Percentiles rank a stretch among this genome's conserved stretches.
Conservation (phyloP, 2,329 filamentous ascomycete genomes). For the Curvularia sp. region DNA sequence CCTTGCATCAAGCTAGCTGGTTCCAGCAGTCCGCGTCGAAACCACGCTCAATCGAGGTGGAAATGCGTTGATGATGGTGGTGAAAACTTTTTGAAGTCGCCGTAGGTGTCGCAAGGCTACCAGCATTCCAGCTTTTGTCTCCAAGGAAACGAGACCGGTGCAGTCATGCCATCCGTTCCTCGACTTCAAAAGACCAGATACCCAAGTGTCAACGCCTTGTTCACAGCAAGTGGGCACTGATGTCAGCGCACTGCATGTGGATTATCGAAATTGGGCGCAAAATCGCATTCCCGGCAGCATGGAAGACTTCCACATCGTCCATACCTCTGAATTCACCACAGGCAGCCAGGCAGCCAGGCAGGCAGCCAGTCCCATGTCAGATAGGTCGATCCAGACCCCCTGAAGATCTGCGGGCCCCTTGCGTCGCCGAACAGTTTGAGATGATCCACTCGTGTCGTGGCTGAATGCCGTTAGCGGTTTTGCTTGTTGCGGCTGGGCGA, state of each 20-base stretch:
- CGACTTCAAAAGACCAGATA: too few relatives aligned
- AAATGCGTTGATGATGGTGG: too few relatives aligned
- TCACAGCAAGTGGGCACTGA: background rate
- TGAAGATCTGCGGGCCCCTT: background rate
- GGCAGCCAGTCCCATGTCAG: too few relatives aligned
- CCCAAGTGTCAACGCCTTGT: too few relatives aligned
- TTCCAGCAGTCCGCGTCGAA: background rate
- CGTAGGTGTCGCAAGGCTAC: background rate
- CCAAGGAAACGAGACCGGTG: background rate
- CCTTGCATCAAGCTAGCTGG: background rate
- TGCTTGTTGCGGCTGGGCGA: background rate
- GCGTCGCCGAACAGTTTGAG: background rate
- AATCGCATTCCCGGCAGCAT: background rate
- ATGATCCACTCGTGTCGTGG: background rate
- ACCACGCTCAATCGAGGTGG: background rate
- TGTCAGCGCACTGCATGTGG: background rate
- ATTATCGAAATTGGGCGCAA: background rate
- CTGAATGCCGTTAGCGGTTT: background rate
- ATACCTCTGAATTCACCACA: background rate
- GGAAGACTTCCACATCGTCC: background rate
- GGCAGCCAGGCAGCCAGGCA: too few relatives aligned
- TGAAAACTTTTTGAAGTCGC: too few relatives aligned
- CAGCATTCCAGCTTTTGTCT: background rate
- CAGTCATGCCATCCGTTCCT: background rate
- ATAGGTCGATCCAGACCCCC: too few relatives aligned